A percentile compares a stretch with the other conserved stretches of the same genome.
Evolutionary conservation across 805 yeast genomes (phyloP).

Genomic region (Kregervanrija pseudodelftensis): DNA sequence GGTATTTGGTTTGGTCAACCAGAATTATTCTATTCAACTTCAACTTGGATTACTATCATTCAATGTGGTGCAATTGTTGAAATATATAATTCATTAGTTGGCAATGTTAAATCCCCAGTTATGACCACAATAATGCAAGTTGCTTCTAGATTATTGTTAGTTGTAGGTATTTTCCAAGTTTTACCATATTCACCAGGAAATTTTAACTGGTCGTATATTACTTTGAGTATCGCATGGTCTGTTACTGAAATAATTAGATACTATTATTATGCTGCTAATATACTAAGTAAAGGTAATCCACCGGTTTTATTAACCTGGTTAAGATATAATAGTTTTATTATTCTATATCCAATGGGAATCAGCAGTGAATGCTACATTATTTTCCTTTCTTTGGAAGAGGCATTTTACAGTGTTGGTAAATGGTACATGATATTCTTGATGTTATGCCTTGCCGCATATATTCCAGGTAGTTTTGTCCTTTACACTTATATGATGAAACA

Average conservation of each 20-base stretch:
- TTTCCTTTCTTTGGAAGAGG: conserved; percentile 63
- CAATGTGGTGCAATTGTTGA: conserved; percentile 81
- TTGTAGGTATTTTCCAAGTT: conserved; percentile 71
- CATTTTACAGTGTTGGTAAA: conserved; percentile 23
- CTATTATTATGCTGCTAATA: conserved; percentile 71
- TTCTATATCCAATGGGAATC: conserved; percentile 90
- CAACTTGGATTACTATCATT: conserved; percentile 50
- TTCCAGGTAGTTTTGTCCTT: conserved; percentile 82
- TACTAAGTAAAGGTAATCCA: conserved; percentile 42
- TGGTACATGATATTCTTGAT: conserved; percentile 13
- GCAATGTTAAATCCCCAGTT: conserved; percentile 80
- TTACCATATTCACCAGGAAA: conserved; percentile 69
- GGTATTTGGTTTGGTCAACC: conserved; percentile 49
- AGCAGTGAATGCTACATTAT: conserved; percentile 70
- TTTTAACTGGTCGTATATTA: conserved; percentile 49
- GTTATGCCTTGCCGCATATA: conserved; percentile 55
- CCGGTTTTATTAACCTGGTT: conserved; percentile 57
- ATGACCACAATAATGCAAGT: conserved; percentile 85
- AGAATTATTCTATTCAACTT: conserved; percentile 51
- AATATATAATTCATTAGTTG: conserved; percentile 67
- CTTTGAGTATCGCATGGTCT: conserved; percentile 83
- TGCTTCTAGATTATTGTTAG: conserved; percentile 73
- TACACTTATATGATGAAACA: conserved; percentile 86
- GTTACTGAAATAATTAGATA: conserved; percentile 88
- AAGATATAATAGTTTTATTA: conserved; percentile 76